Percentiles rank a stretch among this genome's conserved stretches.
Evolutionary conservation across 805 yeast species (phyloP).

Genomic region (Grigorovia jiainica): DNA sequence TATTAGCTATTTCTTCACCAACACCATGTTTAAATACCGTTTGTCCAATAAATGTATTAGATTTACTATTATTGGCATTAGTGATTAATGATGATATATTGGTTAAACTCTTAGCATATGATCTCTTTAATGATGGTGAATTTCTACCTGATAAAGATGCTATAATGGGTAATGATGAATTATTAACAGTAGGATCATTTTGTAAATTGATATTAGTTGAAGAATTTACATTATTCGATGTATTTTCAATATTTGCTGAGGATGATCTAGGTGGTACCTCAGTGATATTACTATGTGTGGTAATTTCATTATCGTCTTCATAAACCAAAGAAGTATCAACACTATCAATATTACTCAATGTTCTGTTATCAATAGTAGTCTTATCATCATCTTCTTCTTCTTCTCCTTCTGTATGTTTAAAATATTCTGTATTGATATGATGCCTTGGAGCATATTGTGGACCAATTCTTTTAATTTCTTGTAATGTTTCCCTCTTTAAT

Average conservation of each 20-base stretch:
- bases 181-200: no score
- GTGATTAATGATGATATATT: background rate
- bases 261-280: no score
- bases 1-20: background rate
- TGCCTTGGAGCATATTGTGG: background rate
- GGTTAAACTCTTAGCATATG: background rate
- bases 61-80: background rate
- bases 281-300: no score
- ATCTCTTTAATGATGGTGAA: background rate
- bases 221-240: no score
- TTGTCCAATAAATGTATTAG: background rate
- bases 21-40: background rate
- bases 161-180: background rate
- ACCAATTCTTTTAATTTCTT: conserved; percentile 6
- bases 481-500: conserved; percentile 11
- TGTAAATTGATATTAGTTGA: no score
- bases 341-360: no score
- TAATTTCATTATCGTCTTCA: no score
- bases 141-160: background rate
- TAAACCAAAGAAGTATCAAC: no score
- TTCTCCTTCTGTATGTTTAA: conserved; percentile 2
- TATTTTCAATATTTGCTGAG: no score
- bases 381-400: background rate
- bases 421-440: background rate
- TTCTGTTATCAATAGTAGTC: no score